Percentiles rank a stretch among this genome's conserved stretches.
Evolutionary conservation across 2,329 filamentous ascomycete species (phyloP).

Genomic region (Malbranchea cinnamomea): DNA sequence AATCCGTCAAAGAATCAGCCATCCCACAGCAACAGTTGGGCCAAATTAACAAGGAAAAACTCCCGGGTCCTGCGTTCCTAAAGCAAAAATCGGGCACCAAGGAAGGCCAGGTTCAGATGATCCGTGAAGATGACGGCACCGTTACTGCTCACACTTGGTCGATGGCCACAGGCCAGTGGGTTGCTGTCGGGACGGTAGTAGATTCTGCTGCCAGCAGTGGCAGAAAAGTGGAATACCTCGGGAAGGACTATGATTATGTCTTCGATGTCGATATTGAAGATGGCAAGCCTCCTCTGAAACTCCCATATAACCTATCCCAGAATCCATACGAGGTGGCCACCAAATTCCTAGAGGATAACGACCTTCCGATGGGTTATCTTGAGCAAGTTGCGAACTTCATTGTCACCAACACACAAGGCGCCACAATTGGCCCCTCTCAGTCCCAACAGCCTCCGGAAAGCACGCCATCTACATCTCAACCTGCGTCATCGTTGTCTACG

Average conservation of each 20-base stretch:
- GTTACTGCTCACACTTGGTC: constrained; percentile 88
- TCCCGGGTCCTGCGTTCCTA: constrained; percentile 79
- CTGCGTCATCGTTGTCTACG: constrained; percentile 18
- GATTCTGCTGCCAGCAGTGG: constrained; percentile 73
- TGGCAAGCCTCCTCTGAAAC: constrained; percentile 77
- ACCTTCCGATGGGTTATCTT: constrained; percentile 72
- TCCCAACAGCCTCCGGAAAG: constrained; percentile 64
- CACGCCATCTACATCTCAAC: constrained; percentile 20
- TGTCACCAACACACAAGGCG: constrained; percentile 72
- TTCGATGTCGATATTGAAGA: constrained; percentile 96
- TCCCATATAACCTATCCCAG: constrained; percentile 86
- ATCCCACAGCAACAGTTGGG: constrained; percentile 78
- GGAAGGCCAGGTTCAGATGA: constrained; percentile 90
- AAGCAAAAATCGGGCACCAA: constrained; percentile 74
- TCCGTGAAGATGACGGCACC: constrained; percentile 64
- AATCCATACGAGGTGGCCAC: constrained; percentile 86
- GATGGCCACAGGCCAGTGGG: constrained; percentile 54
- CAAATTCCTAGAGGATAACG: constrained; percentile 79
- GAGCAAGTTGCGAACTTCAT: constrained; percentile 93
- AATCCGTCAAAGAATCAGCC: constrained; percentile 64
- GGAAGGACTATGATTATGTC: constrained; percentile 87
- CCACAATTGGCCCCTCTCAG: constrained; percentile 58
- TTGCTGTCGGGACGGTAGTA: constrained; percentile 86
- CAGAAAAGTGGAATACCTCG: constrained; percentile 59
- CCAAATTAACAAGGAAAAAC: constrained; percentile 76